Percentiles rank a stretch among this genome's conserved stretches.
Conservation (phyloP, 2,329 filamentous ascomycete species). For the Botrytis fabae region DNA sequence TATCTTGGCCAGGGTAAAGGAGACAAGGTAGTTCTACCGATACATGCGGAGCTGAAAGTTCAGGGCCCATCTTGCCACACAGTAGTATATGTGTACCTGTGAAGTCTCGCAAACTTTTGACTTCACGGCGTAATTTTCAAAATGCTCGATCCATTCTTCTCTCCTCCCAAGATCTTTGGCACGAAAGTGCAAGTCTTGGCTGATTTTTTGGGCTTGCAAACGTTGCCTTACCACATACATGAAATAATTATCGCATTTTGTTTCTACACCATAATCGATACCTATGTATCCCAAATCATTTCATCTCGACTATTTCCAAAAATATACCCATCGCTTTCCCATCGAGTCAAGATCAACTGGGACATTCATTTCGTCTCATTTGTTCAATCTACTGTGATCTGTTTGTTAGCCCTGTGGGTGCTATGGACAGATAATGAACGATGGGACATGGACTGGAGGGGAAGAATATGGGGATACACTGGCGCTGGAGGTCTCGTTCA, state of each 20-base stretch:
- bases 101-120: too few relatives aligned
- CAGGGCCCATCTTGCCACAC: neutral
- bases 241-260: constrained; percentile 66
- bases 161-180: neutral
- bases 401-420: constrained; percentile 67
- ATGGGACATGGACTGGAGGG: constrained; percentile 61
- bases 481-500: constrained; percentile 71
- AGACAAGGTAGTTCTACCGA: neutral
- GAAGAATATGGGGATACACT: constrained; percentile 75
- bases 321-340: constrained; percentile 58
- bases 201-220: constrained; percentile 39
- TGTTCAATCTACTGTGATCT: constrained; percentile 71
- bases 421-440: constrained; percentile 67
- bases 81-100: too few relatives aligned
- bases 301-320: constrained; percentile 59
- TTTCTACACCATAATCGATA: constrained; percentile 67
- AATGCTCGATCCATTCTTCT: neutral
- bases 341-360: constrained; percentile 70
- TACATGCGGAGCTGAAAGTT: neutral
- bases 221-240: constrained; percentile 73
- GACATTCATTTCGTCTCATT: constrained; percentile 81
- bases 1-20: neutral
- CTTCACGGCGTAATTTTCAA: neutral
- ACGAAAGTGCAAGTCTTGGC: neutral
- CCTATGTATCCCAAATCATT: constrained; percentile 64